These are phyloP conservation scores for Suillus subalutaceus DNA, from an alignment of 768 basidiomycete species.

Conservation along the genomic window DNA sequence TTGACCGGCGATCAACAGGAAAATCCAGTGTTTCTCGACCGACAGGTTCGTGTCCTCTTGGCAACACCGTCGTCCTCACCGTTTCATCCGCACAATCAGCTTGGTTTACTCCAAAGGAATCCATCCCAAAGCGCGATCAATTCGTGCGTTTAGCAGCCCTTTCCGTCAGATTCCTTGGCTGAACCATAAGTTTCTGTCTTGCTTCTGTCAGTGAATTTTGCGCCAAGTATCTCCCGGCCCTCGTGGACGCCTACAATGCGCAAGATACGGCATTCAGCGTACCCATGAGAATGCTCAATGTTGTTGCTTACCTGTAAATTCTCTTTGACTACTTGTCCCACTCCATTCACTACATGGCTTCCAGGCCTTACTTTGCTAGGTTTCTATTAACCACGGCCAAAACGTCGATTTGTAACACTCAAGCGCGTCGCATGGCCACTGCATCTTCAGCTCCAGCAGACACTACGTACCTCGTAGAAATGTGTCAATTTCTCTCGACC, in stretches of 20 bases:
- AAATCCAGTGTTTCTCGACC: constrained; percentile 11
- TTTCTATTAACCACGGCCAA: constrained; percentile 36
- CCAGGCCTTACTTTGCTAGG: constrained; percentile 46
- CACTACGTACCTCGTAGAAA: constrained; percentile 32
- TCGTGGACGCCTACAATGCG: constrained; percentile 34
- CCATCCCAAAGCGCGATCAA: constrained; percentile 23
- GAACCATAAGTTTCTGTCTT: not conserved
- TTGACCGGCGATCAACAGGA: constrained; percentile 17
- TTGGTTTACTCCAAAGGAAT: constrained; percentile 31
- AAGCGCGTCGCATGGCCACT: constrained; percentile 39
- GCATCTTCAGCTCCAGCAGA: constrained; percentile 14
- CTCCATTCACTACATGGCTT: not conserved
- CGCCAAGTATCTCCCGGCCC: constrained; percentile 40
- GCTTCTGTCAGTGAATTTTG: constrained; percentile 33
- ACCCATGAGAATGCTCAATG: constrained; percentile 36
- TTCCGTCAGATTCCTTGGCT: not conserved
- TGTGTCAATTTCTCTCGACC: constrained; percentile 44
- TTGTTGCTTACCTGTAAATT: constrained; percentile 36
- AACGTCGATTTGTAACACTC: constrained; percentile 37
- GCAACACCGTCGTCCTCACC: not conserved
- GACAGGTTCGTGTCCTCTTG: constrained; percentile 15
- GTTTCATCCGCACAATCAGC: constrained; percentile 19
- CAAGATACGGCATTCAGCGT: constrained; percentile 26
- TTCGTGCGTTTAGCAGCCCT: not conserved
- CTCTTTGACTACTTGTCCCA: not conserved